Conservation (phyloP, 805 yeast genomes). For the Saccharomyces cerevisiae region DNA sequence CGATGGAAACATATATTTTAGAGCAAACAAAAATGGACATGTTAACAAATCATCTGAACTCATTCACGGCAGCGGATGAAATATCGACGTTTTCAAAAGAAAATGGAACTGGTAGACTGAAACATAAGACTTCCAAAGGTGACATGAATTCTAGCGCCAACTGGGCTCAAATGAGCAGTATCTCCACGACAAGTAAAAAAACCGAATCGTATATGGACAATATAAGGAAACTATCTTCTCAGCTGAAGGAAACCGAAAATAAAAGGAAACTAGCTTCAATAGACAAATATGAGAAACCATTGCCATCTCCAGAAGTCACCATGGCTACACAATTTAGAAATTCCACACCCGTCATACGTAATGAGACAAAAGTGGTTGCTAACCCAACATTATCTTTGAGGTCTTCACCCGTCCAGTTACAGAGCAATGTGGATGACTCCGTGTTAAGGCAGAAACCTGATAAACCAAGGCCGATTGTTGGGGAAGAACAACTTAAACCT, state of each 20-base stretch:
- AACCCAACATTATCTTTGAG: neutral
- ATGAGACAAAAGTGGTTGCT: neutral
- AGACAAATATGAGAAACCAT: neutral
- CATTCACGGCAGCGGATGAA: slow-evolving; percentile 26
- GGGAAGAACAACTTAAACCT: neutral
- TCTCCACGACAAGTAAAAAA: neutral
- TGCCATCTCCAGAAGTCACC: neutral
- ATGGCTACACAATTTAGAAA: neutral
- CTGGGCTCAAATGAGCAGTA: neutral
- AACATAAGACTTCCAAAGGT: slow-evolving; percentile 9
- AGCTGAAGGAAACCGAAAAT: slow-evolving; percentile 12
- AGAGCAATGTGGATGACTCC: neutral
- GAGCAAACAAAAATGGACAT: slow-evolving; percentile 26
- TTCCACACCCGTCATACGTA: neutral
- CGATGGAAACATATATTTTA: slow-evolving; percentile 20
- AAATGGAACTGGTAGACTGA: slow-evolving; percentile 30
- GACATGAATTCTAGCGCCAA: neutral
- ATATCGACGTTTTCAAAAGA: slow-evolving; percentile 26
- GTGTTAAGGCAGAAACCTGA: neutral
- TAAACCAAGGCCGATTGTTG: neutral
- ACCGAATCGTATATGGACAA: slow-evolving; percentile 19
- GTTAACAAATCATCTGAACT: slow-evolving; percentile 17
- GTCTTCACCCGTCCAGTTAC: neutral
- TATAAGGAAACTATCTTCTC: slow-evolving; percentile 24
- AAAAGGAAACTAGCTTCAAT: neutral